Base-by-base conservation (phyloP, 208 protist genomes). In the Leishmania gerbilli region DNA sequence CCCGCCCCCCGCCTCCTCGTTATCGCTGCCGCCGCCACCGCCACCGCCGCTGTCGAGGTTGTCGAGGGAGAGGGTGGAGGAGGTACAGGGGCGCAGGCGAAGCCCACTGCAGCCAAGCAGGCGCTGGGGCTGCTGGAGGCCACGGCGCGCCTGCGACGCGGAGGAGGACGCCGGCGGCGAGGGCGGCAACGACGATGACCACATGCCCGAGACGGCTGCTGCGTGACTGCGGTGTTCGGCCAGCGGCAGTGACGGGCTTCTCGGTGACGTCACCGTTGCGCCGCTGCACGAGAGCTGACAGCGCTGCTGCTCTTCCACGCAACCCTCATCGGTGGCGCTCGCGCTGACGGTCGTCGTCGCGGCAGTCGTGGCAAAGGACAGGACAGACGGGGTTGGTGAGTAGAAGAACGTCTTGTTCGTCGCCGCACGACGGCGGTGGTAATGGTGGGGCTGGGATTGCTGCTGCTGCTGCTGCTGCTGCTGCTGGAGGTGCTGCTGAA, bases 331-430 rank as follows among this genome's bases (percentile, higher is more conserved):
- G 7, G 53, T n/a, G 19, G 53, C 56, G 51, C 71, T 67, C 15
- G 71, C 27, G 49, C 31, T 72, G 51, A 71, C 79, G 0, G 79
- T 27, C 27, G 67, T 80, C 9, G 78, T 79, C 8, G 83, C 83
- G 27, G 64, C 8, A 19, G 64, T 76, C 2, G 56, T 82, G 15
- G 82, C 71, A 3, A 74, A 31, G n/a, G 84, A 82, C 21, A 56
- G 13, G 24, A 80, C 79, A 11, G 84, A 82, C 24, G 79, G 76
- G 13, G 79, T 80, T 1, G 79, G 76, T 11, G 81, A 85, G 58
- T 85, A 85, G 8, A 82, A 77, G 37, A 85, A 85, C 24, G 74
- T 81, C 4, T 55, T 72, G 72, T 85, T 85, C 15, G 77, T 42
- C 24, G 72, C 65, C 4, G 67, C 56, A 9, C 84, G 81, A 24